A percentile compares a stretch with the other conserved stretches of the same genome.
phyloP scores from a whole-genome alignment of 2,329 filamentous ascomycete species.

The Diaporthe sp. region DNA sequence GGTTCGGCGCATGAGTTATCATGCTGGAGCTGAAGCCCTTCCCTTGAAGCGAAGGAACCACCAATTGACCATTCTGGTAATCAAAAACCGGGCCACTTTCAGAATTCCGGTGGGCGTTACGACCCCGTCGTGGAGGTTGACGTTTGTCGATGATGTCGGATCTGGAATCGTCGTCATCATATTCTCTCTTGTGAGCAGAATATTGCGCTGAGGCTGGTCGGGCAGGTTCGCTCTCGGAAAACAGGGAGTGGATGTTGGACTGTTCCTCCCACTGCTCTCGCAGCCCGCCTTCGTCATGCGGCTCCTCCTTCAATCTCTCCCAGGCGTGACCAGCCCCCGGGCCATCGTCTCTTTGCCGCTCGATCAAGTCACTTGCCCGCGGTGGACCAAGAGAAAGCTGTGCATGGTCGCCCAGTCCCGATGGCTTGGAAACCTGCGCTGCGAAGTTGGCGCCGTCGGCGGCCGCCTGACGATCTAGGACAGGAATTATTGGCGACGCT shows the following conservation, averaged over 20 bases:
- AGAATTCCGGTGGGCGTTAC: slow-evolving; percentile 4
- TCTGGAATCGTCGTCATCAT: slow-evolving; percentile 23
- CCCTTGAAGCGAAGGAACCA: background rate
- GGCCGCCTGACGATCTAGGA: slow-evolving; percentile 8
- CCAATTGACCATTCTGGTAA: slow-evolving; percentile 29
- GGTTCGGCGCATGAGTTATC: slow-evolving; percentile 32
- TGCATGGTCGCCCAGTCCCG: background rate
- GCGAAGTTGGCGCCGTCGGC: slow-evolving; percentile 32
- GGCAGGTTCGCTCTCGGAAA: slow-evolving; percentile 30
- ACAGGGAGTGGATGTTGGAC: slow-evolving; percentile 33
- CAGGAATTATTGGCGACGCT: slow-evolving; percentile 19
- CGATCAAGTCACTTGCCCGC: background rate
- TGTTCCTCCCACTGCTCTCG: slow-evolving; percentile 35
- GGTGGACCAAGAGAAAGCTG: slow-evolving; percentile 1
- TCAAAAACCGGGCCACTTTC: slow-evolving; percentile 21
- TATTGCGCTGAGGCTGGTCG: slow-evolving; percentile 20
- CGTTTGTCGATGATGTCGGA: slow-evolving; percentile 34
- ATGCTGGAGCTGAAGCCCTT: slow-evolving; percentile 31
- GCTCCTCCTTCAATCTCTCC: slow-evolving; percentile 19
- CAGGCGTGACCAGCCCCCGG: slow-evolving; percentile 4
- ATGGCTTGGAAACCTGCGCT: slow-evolving; percentile 7
- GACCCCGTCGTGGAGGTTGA: slow-evolving; percentile 30
- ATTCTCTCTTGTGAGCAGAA: background rate
- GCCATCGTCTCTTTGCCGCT: background rate
- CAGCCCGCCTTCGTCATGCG: slow-evolving; percentile 24